Percentiles rank a stretch among this genome's conserved stretches.
These are phyloP conservation scores for Globisporangium acanthophoron DNA, from an alignment of 352 stramenopile species.

Conservation along the genomic window DNA sequence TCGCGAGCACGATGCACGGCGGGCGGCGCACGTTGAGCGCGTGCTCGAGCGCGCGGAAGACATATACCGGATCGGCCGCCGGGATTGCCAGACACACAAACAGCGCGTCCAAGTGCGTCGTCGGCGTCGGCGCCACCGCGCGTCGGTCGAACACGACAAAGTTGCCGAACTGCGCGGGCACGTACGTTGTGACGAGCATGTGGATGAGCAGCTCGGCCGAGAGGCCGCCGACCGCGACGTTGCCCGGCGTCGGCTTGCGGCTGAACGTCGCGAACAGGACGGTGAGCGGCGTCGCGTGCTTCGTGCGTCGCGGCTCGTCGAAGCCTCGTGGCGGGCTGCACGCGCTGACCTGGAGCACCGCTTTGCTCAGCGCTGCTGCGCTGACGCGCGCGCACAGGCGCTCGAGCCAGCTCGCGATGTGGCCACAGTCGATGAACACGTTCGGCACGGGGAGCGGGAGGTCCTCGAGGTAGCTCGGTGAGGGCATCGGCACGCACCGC, in stretches of 20 bases:
- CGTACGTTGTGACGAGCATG: constrained; percentile 89
- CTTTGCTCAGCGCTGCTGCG: constrained; percentile 47
- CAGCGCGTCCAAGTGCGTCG: constrained; percentile 34
- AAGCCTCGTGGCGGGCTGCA: constrained; percentile 53
- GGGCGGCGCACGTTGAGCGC: constrained; percentile 81
- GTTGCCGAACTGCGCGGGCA: constrained; percentile 91
- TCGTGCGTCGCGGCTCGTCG: constrained; percentile 63
- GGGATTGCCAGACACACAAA: constrained; percentile 50
- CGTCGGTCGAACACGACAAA: constrained; percentile 85
- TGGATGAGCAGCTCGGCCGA: constrained; percentile 84
- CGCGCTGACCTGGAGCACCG: constrained; percentile 54
- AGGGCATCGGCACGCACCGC: constrained; percentile 85
- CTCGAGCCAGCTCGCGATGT: constrained; percentile 69
- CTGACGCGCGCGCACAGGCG: constrained; percentile 46
- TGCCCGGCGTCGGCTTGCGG: constrained; percentile 72
- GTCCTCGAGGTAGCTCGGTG: constrained; percentile 69
- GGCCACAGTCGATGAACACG: constrained; percentile 47
- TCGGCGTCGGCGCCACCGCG: constrained; percentile 37
- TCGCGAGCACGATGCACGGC: constrained; percentile 79
- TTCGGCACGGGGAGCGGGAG: constrained; percentile 68
- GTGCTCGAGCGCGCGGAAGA: constrained; percentile 79
- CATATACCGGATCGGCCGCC: constrained; percentile 35
- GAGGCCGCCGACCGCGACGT: constrained; percentile 82
- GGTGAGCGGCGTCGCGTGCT: constrained; percentile 70
- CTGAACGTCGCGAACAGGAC: constrained; percentile 90